Evolutionary conservation across 2,329 filamentous ascomycete species (phyloP), one percentile per base, ranked within the genome.

Genomic region (Dothideomycetes sp.): DNA sequence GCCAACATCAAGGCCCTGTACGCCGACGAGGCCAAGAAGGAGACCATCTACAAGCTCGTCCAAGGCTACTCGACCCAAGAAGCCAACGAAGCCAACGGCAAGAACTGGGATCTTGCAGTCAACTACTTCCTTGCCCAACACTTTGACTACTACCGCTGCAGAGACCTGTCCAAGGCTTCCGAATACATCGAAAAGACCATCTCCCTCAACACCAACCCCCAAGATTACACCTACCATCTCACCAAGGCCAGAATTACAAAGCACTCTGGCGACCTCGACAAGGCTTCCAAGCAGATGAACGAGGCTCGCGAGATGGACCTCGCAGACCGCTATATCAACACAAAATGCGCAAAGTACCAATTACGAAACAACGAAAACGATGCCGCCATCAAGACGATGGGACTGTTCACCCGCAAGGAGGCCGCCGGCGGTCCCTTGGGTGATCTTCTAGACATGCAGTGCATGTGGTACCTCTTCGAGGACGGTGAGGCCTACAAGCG

Each of bases 401-500:
- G 86, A 48, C 76, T 95, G 49, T 98, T 98, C 64, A 98, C 93
- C 0, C 75, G 89, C 40, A 88, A 88, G 38, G 91, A 98, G 56
- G 83, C 86, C 4, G 74, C 82, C 10, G 87, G 86, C 5, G 91
- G 91, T 1, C 84, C 93, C 4, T 68, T 98, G 28, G 84, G 82
- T 33, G 91, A 98, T 61, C 75, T 98, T 24, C 74, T 93, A 50
- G 91, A 98, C 53, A 98, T 98, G 91, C 91, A 98, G 64, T 95
- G 88, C 59, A 78, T 96, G 52, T 98, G 91, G 93, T 98, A 80
- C 60, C 67, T 98, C 54, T 91, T 85, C 4, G 91, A 98, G 64
- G 93, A 98, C 57, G 91, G 86, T 41, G 84, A 95, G 64, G 80
- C 89, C 3, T 87, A 88, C 60, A 70, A 84, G 43, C 80, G 91